phyloP scores from a whole-genome alignment of 176 grass and related monocot genomes.

The Raddia guianensis region DNA sequence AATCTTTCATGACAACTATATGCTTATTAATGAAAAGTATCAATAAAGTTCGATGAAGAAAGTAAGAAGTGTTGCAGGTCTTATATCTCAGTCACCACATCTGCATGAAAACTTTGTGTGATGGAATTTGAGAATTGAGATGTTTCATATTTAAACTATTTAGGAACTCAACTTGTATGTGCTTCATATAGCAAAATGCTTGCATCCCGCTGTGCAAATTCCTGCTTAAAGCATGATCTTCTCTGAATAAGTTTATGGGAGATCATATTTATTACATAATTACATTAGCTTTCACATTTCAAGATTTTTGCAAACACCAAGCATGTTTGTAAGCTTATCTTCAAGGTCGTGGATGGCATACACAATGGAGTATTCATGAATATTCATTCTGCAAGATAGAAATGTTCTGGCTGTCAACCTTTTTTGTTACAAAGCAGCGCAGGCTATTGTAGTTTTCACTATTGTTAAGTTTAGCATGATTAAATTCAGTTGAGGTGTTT shows the following conservation, averaged over 20 bases:
- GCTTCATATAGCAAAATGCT: not conserved
- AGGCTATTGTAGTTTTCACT: not conserved
- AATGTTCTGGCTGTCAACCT: not conserved
- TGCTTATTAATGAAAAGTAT: not conserved
- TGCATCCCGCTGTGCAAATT: not conserved
- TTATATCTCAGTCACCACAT: not conserved
- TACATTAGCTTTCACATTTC: not conserved
- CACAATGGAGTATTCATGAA: not conserved
- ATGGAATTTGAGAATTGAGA: not conserved
- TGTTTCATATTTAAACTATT: conserved; percentile 13
- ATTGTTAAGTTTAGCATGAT: conserved; percentile 1
- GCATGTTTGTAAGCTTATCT: not conserved
- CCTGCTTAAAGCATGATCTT: not conserved
- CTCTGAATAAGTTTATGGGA: not conserved
- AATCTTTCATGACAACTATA: not conserved
- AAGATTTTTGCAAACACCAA: conserved; percentile 23
- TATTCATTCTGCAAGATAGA: conserved; percentile 18
- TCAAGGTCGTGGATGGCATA: conserved; percentile 6
- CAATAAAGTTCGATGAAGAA: not conserved
- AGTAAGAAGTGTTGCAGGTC: not conserved
- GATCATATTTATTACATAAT: not conserved
- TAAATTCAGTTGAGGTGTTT: conserved; percentile 4
- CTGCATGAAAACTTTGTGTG: not conserved
- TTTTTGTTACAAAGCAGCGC: not conserved
- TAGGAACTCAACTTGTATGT: not conserved